phyloP scores from a whole-genome alignment of 108 stramenopile genomes.

The Phaeodactylum tricornutum region DNA sequence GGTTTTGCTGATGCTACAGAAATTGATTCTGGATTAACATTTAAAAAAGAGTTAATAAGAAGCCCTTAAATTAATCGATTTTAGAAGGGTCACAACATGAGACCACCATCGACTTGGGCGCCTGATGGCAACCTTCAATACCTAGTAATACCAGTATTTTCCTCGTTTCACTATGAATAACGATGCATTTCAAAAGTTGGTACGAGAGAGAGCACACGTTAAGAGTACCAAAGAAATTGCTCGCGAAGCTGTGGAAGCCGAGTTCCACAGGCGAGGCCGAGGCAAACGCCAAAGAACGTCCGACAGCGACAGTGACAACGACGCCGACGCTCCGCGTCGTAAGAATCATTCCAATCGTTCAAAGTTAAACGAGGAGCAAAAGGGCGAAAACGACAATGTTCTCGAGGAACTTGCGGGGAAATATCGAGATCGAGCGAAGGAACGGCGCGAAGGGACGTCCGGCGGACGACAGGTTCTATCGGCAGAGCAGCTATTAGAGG shows the following conservation, averaged over 20 bases:
- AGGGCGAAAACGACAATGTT: background rate
- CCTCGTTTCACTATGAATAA: slow-evolving; percentile 65
- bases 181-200: slow-evolving; percentile 58
- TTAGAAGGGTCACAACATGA: too few species aligned
- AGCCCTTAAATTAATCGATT: too few species aligned
- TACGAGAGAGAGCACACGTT: slow-evolving; percentile 19
- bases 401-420: slow-evolving; percentile 6
- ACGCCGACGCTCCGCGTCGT: slow-evolving; percentile 11
- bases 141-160: too few species aligned
- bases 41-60: too few species aligned
- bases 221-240: slow-evolving; percentile 65
- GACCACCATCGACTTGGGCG: too few species aligned
- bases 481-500: too few species aligned
- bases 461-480: too few species aligned
- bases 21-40: too few species aligned
- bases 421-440: slow-evolving; percentile 79
- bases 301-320: slow-evolving; percentile 15
- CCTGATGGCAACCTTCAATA: too few species aligned
- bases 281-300: slow-evolving; percentile 11
- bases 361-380: slow-evolving; percentile 19
- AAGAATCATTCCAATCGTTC: slow-evolving; percentile 17
- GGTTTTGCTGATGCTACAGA: too few species aligned
- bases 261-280: slow-evolving; percentile 34
- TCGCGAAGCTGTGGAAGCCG: slow-evolving; percentile 63
- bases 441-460: slow-evolving; percentile 69